Conservation (phyloP, 23 red algal species). For the Gracilaria domingensis region DNA sequence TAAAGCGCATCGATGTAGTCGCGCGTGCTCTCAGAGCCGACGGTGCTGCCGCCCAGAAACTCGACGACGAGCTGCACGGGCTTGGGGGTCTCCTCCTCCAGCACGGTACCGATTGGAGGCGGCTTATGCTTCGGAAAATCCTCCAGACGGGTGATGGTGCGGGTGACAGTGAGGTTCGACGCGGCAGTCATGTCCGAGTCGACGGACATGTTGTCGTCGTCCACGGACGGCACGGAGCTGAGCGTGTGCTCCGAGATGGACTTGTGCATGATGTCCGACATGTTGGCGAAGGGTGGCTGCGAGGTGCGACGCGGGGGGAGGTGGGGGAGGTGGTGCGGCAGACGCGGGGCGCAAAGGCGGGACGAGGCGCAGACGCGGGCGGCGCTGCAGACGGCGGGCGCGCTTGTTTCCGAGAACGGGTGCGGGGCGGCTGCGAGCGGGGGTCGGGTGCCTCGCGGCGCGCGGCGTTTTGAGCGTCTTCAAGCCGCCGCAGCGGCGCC, state of each 20-base stretch:
- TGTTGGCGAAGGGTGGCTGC: not conserved
- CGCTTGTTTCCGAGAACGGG: not conserved
- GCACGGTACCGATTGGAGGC: constrained; percentile 75
- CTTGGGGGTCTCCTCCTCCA: constrained; percentile 84
- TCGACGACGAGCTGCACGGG: constrained; percentile 81
- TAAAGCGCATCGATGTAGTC: constrained; percentile 64
- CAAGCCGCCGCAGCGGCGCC: not conserved
- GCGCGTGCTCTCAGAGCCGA: constrained; percentile 50
- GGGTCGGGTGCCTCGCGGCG: not conserved
- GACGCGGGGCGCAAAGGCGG: not conserved
- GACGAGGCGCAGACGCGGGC: no score
- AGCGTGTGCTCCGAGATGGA: constrained; percentile 64
- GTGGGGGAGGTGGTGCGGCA: not conserved
- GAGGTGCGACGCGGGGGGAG: not conserved
- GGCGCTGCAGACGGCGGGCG: not conserved
- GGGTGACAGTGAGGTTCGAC: constrained; percentile 67
- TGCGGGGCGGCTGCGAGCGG: not conserved
- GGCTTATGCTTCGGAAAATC: constrained; percentile 69
- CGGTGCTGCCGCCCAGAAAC: constrained; percentile 64
- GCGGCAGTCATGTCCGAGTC: constrained; percentile 62
- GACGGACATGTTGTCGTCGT: constrained; percentile 78
- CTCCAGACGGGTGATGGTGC: constrained; percentile 78
- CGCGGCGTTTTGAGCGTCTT: not conserved
- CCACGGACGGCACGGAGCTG: constrained; percentile 58
- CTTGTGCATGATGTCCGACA: constrained; percentile 46